These are phyloP conservation scores for Tephrocybe sp. DNA, from an alignment of 768 basidiomycete species.

Conservation along the genomic window DNA sequence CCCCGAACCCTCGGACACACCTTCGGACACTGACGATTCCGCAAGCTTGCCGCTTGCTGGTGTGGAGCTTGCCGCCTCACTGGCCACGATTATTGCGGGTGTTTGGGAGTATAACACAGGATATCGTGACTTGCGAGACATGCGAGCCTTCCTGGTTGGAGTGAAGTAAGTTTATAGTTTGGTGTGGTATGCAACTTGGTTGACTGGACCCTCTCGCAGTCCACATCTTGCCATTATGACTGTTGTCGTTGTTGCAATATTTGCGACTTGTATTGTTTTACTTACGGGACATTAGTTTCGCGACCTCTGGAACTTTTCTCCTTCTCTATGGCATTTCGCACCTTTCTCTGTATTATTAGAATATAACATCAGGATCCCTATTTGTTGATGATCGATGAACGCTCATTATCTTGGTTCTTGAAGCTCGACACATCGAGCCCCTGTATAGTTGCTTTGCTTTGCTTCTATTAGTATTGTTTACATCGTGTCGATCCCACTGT, in stretches of 20 bases:
- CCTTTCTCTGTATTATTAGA: too few species aligned
- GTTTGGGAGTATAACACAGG: conserved; percentile 66
- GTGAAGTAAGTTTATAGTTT: conserved; percentile 43
- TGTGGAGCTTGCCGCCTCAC: conserved; percentile 50
- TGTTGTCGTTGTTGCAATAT: conserved; percentile 43
- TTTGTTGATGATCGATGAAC: too few species aligned
- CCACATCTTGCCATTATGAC: conserved; percentile 52
- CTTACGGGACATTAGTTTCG: conserved; percentile 34
- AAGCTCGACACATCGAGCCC: too few species aligned
- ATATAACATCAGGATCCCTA: too few species aligned
- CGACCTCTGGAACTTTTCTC: too few species aligned
- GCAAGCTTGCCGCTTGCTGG: conserved; percentile 47
- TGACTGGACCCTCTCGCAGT: conserved; percentile 24
- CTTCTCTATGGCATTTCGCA: too few species aligned
- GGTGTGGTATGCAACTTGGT: not conserved
- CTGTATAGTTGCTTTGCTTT: too few species aligned
- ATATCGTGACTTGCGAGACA: conserved; percentile 50
- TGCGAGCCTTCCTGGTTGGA: conserved; percentile 58
- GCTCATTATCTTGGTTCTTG: too few species aligned
- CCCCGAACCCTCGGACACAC: conserved; percentile 28
- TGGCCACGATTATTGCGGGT: conserved; percentile 54
- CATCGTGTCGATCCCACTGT: too few species aligned
- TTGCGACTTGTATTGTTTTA: conserved; percentile 51
- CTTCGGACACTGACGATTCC: conserved; percentile 14
- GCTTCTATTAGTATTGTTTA: too few species aligned